Percentiles rank a stretch among this genome's conserved stretches.
phyloP scores from a whole-genome alignment of 139 green algal species.

The Ettlia oleoabundans region DNA sequence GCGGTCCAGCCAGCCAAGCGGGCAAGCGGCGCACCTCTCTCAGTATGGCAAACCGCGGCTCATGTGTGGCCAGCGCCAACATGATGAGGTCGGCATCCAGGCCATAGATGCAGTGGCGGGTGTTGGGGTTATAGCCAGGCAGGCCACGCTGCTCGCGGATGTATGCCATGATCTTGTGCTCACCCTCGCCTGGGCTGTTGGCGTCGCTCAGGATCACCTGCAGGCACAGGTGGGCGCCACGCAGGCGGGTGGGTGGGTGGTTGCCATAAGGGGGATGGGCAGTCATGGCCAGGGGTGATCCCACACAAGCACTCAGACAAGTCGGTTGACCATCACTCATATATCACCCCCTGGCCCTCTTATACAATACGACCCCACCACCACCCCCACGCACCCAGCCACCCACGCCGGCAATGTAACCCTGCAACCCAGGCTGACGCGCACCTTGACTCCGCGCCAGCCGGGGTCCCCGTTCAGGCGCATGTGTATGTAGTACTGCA shows the following conservation, averaged over 20 bases:
- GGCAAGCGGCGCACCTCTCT: conserved; percentile 70
- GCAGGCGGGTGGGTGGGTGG: too few relatives aligned
- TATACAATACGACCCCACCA: too few relatives aligned
- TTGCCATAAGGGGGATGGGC: too few relatives aligned
- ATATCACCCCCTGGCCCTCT: too few relatives aligned
- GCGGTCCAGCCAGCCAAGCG: too few relatives aligned
- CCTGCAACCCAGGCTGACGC: not conserved
- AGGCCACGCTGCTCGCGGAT: conserved; percentile 90
- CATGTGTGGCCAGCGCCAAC: conserved; percentile 93
- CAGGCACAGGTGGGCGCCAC: too few relatives aligned
- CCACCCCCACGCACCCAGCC: not conserved
- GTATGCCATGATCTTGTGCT: conserved; percentile 98
- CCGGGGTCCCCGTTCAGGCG: conserved; percentile 91
- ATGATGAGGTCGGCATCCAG: conserved; percentile 99
- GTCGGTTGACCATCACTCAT: too few relatives aligned
- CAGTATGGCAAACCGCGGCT: conserved; percentile 92
- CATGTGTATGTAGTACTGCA: conserved; percentile 98
- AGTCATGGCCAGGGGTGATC: not conserved
- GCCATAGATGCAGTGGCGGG: conserved; percentile 88
- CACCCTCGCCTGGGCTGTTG: conserved; percentile 96
- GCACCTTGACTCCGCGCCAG: conserved; percentile 90
- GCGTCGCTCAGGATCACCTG: conserved; percentile 93
- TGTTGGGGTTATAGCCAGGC: conserved; percentile 87
- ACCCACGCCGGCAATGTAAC: not conserved
- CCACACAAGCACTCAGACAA: too few relatives aligned